phyloP scores from a whole-genome alignment of 495 filamentous ascomycete genomes.

The Pseudoneurospora amorphoporcata region DNA sequence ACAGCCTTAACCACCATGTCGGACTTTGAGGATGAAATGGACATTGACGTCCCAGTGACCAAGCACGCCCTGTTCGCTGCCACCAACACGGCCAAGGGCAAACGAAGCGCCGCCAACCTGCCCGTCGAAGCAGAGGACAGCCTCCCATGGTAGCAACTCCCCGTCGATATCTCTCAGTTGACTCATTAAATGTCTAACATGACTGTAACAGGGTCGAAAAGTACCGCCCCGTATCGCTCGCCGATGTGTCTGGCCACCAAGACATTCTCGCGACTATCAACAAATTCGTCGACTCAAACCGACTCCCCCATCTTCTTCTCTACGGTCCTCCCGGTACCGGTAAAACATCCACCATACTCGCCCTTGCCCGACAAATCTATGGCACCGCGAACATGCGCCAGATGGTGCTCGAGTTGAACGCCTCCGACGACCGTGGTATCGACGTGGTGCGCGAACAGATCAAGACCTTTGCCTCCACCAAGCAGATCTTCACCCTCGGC shows the following conservation, averaged over 20 bases:
- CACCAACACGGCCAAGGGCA: conserved; percentile 67
- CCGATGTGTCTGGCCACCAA: conserved; percentile 94
- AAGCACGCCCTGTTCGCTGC: conserved; percentile 51
- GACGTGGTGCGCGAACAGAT: conserved; percentile 98
- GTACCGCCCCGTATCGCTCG: conserved; percentile 78
- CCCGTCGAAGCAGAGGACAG: conserved; percentile 91
- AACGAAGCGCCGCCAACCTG: conserved; percentile 83
- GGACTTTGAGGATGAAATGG: conserved; percentile 84
- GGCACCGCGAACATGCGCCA: conserved; percentile 87
- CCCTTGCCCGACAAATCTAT: conserved; percentile 84
- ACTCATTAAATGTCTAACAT: background rate
- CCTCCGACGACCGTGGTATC: conserved; percentile 93
- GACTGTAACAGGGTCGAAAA: conserved; percentile 77
- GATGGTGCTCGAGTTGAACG: conserved; percentile 96
- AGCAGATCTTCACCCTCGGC: conserved; percentile 46
- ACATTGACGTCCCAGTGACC: conserved; percentile 59
- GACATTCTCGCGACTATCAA: conserved; percentile 97
- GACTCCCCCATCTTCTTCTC: conserved; percentile 91
- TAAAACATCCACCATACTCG: conserved; percentile 93
- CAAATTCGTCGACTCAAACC: conserved; percentile 86
- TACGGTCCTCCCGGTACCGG: conserved; percentile 96
- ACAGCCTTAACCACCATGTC: conserved; percentile 49
- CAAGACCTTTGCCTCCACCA: conserved; percentile 87
- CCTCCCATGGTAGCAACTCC: conserved; percentile 65
- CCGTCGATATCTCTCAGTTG: background rate